Conservation (phyloP, 108 stramenopile genomes). For the Conticribra guillardii region DNA sequence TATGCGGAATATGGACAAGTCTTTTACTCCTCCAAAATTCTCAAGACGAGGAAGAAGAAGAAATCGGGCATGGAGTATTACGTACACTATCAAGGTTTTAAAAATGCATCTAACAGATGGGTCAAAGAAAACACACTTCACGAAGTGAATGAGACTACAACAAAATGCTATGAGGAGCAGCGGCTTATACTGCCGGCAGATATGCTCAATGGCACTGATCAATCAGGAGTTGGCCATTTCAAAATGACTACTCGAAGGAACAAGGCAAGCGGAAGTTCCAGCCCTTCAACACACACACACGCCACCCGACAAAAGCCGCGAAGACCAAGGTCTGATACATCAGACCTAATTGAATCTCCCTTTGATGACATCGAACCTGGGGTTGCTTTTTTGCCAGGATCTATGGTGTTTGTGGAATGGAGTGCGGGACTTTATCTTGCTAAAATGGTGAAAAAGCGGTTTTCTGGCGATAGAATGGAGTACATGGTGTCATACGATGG, state of each 20-base stretch:
- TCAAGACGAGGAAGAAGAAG: conserved; percentile 39
- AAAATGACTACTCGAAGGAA: conserved; percentile 12
- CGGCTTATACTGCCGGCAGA: conserved; percentile 18
- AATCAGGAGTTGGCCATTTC: conserved; percentile 2
- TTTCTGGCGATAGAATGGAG: conserved; percentile 42
- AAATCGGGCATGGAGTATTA: conserved; percentile 35
- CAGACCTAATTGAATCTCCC: conserved; percentile 22
- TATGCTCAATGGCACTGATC: conserved; percentile 13
- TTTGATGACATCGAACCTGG: conserved; percentile 42
- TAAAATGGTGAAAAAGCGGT: conserved; percentile 56
- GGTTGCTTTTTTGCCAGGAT: conserved; percentile 55
- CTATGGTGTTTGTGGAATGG: conserved; percentile 49
- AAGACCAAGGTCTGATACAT: conserved; percentile 31
- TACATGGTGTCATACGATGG: conserved; percentile 53
- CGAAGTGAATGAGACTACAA: conserved; percentile 41
- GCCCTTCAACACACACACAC: not conserved
- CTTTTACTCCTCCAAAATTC: conserved; percentile 48
- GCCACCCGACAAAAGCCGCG: conserved; percentile 17
- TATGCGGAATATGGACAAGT: conserved; percentile 52
- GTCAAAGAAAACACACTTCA: conserved; percentile 48
- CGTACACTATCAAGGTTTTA: conserved; percentile 58
- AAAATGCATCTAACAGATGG: conserved; percentile 56
- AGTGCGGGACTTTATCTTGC: conserved; percentile 47
- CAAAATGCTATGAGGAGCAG: conserved; percentile 45
- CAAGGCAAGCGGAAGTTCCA: not conserved